These are phyloP conservation scores for Trichopus zeylanicus DNA, from an alignment of 116 monocot species.

Conservation along the genomic window DNA sequence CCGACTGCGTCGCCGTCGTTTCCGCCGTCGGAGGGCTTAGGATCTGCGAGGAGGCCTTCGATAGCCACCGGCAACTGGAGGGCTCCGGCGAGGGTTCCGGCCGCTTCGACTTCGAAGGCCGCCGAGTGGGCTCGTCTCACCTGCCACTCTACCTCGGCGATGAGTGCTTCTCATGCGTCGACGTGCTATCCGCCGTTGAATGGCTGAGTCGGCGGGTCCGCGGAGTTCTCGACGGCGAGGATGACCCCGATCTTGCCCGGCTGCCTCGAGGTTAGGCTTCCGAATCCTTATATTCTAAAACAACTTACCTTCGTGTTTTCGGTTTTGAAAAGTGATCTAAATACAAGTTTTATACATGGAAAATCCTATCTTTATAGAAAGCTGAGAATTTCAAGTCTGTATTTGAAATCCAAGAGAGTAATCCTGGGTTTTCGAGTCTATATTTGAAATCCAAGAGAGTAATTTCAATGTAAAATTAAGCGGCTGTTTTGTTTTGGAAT, in stretches of 20 bases:
- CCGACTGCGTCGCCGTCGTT: slow-evolving; percentile 39
- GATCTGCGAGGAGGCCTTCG: slow-evolving; percentile 13
- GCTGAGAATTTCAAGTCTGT: no score
- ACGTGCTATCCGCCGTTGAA: slow-evolving; percentile 48
- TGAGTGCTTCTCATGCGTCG: slow-evolving; percentile 51
- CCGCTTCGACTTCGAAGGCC: not conserved
- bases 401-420: no score
- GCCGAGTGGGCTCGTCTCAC: slow-evolving; percentile 3
- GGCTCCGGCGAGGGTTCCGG: not conserved
- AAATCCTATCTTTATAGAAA: no score
- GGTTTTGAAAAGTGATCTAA: no score
- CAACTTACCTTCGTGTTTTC: not conserved
- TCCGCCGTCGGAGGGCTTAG: slow-evolving; percentile 28
- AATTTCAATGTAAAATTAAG: no score
- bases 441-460: no score
- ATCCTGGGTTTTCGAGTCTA: no score
- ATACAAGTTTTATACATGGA: no score
- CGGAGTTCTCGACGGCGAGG: slow-evolving; percentile 34
- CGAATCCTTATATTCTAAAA: no score
- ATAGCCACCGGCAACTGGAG: no score
- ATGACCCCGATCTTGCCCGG: slow-evolving; percentile 18
- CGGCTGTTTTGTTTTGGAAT: no score
- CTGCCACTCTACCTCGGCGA: slow-evolving; percentile 35
- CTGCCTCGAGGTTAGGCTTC: slow-evolving; percentile 20
- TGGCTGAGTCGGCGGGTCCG: slow-evolving; percentile 57